Conservation (phyloP, 139 green algal genomes). For the Coelastrella sp. region DNA sequence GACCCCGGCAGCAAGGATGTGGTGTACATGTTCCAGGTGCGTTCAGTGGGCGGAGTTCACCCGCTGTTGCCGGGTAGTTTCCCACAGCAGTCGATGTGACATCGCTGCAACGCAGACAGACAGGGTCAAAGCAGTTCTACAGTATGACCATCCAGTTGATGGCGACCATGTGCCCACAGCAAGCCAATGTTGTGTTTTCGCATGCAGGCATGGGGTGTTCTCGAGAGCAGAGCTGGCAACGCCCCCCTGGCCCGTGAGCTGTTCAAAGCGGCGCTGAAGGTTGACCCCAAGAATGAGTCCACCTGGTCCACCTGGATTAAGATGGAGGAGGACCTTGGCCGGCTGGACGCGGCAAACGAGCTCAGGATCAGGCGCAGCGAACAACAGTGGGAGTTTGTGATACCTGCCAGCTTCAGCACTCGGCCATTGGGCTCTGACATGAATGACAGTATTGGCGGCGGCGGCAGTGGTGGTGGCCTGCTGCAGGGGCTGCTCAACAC, state of each 20-base stretch:
- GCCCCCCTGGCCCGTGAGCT: slow-evolving; percentile 83
- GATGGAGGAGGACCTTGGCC: slow-evolving; percentile 90
- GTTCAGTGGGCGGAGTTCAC: neutral
- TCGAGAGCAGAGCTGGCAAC: slow-evolving; percentile 86
- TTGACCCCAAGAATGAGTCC: slow-evolving; percentile 77
- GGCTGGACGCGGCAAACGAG: slow-evolving; percentile 83
- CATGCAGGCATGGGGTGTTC: slow-evolving; percentile 89
- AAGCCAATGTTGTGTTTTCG: neutral
- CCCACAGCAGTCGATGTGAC: too few relatives aligned
- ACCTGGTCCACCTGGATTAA: slow-evolving; percentile 87
- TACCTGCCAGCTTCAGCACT: slow-evolving; percentile 77
- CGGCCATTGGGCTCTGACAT: slow-evolving; percentile 7
- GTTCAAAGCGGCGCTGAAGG: slow-evolving; percentile 92
- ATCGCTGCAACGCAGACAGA: too few relatives aligned
- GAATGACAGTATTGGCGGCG: neutral
- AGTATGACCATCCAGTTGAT: neutral
- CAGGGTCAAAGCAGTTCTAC: too few relatives aligned
- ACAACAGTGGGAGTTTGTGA: slow-evolving; percentile 74
- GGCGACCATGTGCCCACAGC: neutral
- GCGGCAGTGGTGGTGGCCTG: neutral
- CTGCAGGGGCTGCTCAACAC: slow-evolving; percentile 17
- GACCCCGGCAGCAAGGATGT: slow-evolving; percentile 70
- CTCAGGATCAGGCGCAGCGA: slow-evolving; percentile 77
- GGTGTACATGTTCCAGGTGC: slow-evolving; percentile 79
- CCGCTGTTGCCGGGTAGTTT: too few relatives aligned